phyloP scores from a whole-genome alignment of 176 grass and related monocot species.

The Hsuehochloa calcarea region DNA sequence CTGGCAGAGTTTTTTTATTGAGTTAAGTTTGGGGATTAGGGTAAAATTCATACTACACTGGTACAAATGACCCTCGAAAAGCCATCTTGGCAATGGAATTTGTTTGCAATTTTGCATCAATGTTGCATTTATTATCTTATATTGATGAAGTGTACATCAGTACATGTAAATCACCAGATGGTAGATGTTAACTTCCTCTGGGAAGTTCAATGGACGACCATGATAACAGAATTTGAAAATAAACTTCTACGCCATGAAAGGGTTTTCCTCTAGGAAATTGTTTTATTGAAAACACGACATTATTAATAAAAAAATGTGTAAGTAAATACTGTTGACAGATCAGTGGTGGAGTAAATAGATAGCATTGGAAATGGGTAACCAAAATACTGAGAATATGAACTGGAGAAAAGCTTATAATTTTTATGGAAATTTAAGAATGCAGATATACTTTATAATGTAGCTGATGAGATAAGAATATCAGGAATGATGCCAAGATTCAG shows the following conservation, averaged over 20 bases:
- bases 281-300: not conserved
- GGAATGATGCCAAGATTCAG: not conserved
- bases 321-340: not conserved
- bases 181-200: not conserved
- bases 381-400: not conserved
- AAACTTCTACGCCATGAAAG: not conserved
- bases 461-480: not conserved
- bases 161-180: not conserved
- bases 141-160: not conserved
- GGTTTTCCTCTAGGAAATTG: not conserved
- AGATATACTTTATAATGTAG: not conserved
- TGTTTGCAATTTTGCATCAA: slow-evolving; percentile 12
- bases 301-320: not conserved
- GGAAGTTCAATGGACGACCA: not conserved
- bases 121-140: not conserved
- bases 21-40: not conserved
- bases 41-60: not conserved
- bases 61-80: not conserved
- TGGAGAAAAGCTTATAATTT: not conserved
- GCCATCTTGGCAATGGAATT: not conserved
- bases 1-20: not conserved
- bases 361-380: not conserved
- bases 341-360: not conserved
- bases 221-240: not conserved
- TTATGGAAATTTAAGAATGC: not conserved